Evolutionary conservation across 108 stramenopile genomes (phyloP), one percentile per base, ranked within the genome.

Genomic region (Conticribra weissflogii): DNA sequence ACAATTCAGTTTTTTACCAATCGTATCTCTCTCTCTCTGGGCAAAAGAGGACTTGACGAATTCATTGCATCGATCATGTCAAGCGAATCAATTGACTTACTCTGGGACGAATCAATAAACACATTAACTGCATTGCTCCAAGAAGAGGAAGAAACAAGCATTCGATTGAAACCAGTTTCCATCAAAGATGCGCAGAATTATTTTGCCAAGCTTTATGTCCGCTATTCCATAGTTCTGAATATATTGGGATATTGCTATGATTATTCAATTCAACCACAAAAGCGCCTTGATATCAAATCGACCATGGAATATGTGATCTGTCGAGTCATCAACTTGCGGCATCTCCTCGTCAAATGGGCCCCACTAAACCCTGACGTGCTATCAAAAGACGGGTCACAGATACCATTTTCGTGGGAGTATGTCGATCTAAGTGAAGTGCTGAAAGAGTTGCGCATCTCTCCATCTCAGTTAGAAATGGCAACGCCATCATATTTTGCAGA

Each of bases 391-490:
- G 54, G 46, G 21, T 34, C 36, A 3, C 83, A 84, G 51, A 59
- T 59, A 12, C 67, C 83, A n/a, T 88, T 94, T 66, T 79, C 91
- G 3, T 94, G 93, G 93, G 87, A 90, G 66, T 92, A 92, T 63
- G 81, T 89, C 25, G 82, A 93, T 53, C 54, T 95, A 17, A 86
- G 85, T 60, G 70, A 70, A 22, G 77, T 85, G 18, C 63, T 95
- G 32, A 81, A 66, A 41, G 92, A 94, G 47, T 76, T 94, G 21
- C 87, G 86, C 51, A 71, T 90, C 48, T 70, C 89, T 17, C 92
- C 92, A 3, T 81, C 90, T 51, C 87, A 78, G 19, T 77, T 95
- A 22, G 92, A 92, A 54, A 63, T 87, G 0, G 68, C 88, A 8
- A 76, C 93, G n/a, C 94, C 92, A 14, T 31, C 72, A 31, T 85